phyloP scores from a whole-genome alignment of 805 yeast species.

The Suhomyces faveliae region DNA sequence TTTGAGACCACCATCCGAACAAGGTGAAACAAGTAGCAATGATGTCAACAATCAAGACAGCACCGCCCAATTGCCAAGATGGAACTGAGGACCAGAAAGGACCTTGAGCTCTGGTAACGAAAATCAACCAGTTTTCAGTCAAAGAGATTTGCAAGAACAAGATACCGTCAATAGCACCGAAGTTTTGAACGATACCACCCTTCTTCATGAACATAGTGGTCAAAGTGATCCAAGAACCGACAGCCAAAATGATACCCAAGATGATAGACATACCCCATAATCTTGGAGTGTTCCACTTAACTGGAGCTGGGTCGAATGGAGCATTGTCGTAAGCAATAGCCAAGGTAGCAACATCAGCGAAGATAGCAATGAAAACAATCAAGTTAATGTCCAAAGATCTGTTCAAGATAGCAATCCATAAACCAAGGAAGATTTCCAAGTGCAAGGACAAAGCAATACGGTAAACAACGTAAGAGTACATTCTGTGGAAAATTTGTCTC shows the following conservation, averaged over 20 bases:
- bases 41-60: slow-evolving; percentile 86
- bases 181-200: slow-evolving; percentile 95
- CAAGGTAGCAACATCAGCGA: slow-evolving; percentile 95
- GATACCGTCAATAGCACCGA: slow-evolving; percentile 88
- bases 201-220: slow-evolving; percentile 88
- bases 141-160: slow-evolving; percentile 90
- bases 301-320: slow-evolving; percentile 90
- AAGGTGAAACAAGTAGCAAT: slow-evolving; percentile 88
- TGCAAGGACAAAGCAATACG: slow-evolving; percentile 95
- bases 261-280: slow-evolving; percentile 94
- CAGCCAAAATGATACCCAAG: slow-evolving; percentile 81
- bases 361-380: slow-evolving; percentile 94
- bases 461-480: slow-evolving; percentile 97
- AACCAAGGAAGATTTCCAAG: slow-evolving; percentile 91
- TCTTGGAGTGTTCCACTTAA: slow-evolving; percentile 95
- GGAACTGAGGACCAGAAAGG: slow-evolving; percentile 97
- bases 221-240: slow-evolving; percentile 92
- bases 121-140: slow-evolving; percentile 96
- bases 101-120: slow-evolving; percentile 95
- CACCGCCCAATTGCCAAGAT: slow-evolving; percentile 96
- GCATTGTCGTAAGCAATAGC: slow-evolving; percentile 98
- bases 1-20: slow-evolving; percentile 98
- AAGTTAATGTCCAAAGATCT: slow-evolving; percentile 82
- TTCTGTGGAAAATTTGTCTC: slow-evolving; percentile 71
- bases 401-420: slow-evolving; percentile 95